A percentile compares a stretch with the other conserved stretches of the same genome.
These are phyloP conservation scores for Paramecium octaurelia DNA, from an alignment of 73 alveolate genomes.

Conservation along the genomic window DNA sequence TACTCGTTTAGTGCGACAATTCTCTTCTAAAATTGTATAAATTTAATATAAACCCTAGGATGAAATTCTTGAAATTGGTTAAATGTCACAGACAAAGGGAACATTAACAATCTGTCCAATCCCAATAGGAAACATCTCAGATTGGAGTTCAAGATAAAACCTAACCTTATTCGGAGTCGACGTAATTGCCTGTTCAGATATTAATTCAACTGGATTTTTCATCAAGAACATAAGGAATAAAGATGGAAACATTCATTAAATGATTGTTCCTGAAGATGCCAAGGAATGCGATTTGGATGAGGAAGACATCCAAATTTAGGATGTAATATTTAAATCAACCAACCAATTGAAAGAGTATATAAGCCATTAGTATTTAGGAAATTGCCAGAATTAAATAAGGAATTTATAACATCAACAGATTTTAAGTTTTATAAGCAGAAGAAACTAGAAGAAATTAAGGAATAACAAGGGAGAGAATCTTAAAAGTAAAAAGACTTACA, in stretches of 20 bases:
- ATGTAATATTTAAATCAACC: neutral
- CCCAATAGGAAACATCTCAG: neutral
- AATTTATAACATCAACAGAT: neutral
- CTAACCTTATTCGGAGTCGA: slow-evolving; percentile 71
- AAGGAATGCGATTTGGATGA: neutral
- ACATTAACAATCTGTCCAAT: neutral
- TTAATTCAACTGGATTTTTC: slow-evolving; percentile 80
- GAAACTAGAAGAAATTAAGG: neutral
- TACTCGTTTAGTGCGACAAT: neutral
- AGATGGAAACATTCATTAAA: neutral
- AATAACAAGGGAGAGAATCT: neutral
- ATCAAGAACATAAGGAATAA: slow-evolving; percentile 61
- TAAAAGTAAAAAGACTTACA: neutral
- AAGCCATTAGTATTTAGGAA: neutral
- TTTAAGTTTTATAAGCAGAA: slow-evolving; percentile 10
- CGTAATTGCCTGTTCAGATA: slow-evolving; percentile 90
- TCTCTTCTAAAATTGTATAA: neutral
- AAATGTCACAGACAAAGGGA: neutral
- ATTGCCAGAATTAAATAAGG: slow-evolving; percentile 44
- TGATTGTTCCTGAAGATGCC: neutral
- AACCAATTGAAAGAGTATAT: neutral
- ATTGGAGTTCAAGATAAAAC: neutral
- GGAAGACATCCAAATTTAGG: slow-evolving; percentile 24
- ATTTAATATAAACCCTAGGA: neutral
- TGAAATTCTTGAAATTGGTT: neutral